Conservation (phyloP, 805 yeast genomes). For the Teunomyces cretensis region DNA sequence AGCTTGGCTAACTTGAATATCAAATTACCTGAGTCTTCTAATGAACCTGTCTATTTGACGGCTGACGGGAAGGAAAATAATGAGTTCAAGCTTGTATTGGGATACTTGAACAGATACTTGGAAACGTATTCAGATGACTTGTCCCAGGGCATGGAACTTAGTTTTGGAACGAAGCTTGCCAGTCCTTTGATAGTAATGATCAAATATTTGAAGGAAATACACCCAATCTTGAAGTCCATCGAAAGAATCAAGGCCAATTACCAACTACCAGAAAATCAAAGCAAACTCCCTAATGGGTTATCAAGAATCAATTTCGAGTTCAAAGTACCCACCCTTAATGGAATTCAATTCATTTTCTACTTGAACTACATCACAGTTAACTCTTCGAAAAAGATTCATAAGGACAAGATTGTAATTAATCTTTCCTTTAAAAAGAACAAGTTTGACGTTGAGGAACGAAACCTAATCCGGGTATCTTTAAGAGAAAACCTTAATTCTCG, state of each 20-base stretch:
- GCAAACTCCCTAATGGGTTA: conserved; percentile 30
- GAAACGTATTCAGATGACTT: conserved; percentile 8
- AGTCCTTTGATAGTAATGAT: conserved; percentile 18
- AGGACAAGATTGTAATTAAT: conserved; percentile 28
- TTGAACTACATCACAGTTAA: conserved; percentile 25
- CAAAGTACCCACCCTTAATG: conserved; percentile 28
- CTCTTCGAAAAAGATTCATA: conserved; percentile 32
- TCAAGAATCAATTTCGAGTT: conserved; percentile 32
- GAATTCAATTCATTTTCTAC: conserved; percentile 30
- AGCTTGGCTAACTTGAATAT: conserved; percentile 11
- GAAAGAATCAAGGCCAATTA: conserved; percentile 16
- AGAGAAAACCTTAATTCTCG: conserved; percentile 37
- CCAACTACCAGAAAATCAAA: conserved; percentile 6
- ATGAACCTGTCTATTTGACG: conserved; percentile 2
- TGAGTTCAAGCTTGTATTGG: conserved; percentile 20
- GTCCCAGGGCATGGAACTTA: neutral
- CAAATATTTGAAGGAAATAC: conserved; percentile 31
- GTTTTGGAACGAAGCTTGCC: neutral
- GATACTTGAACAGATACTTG: conserved; percentile 25
- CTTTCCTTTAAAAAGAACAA: conserved; percentile 21
- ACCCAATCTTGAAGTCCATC: conserved; percentile 28
- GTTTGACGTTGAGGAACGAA: conserved; percentile 22
- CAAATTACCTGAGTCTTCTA: conserved; percentile 12
- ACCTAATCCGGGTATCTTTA: conserved; percentile 30
- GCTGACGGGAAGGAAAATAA: conserved; percentile 2